Evolutionary conservation across 2,329 filamentous ascomycete species (phyloP).

Genomic region (Stagonosporopsis tanaceti): DNA sequence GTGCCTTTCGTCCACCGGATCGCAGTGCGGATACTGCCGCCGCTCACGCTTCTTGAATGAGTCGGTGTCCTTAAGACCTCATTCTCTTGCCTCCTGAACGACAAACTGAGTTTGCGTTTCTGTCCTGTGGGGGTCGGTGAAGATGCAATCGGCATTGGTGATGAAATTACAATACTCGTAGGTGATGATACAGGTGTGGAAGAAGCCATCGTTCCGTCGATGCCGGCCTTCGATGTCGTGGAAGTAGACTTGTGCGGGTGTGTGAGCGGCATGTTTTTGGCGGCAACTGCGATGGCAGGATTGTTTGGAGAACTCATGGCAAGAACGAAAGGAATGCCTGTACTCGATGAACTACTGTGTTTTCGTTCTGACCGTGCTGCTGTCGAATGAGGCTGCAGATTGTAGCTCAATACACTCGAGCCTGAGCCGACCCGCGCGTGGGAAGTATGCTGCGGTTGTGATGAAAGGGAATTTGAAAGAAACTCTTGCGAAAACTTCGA

Average conservation of each 20-base stretch:
- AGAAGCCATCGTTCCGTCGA: constrained; percentile 44
- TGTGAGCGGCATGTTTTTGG: constrained; percentile 25
- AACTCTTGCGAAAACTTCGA: constrained; percentile 8
- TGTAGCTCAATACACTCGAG: constrained; percentile 18
- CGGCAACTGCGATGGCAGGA: constrained; percentile 35
- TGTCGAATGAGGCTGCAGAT: constrained; percentile 6
- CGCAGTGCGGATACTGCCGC: constrained; percentile 32
- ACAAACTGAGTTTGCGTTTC: constrained; percentile 19
- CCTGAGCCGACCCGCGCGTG: constrained; percentile 26
- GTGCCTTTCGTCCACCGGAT: constrained; percentile 28
- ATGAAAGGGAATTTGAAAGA: constrained; percentile 1
- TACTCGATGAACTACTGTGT: constrained; percentile 28
- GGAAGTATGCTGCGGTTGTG: background rate
- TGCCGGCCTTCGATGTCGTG: constrained; percentile 29
- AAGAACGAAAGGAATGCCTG: constrained; percentile 40
- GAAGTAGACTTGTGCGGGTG: constrained; percentile 25
- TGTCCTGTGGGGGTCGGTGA: background rate
- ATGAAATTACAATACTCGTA: background rate
- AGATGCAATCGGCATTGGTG: background rate
- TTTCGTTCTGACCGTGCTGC: constrained; percentile 24
- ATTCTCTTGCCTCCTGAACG: constrained; percentile 14
- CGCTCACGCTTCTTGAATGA: constrained; percentile 37
- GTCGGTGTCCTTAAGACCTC: constrained; percentile 19
- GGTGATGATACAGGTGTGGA: constrained; percentile 36
- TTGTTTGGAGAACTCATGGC: constrained; percentile 43